These are phyloP conservation scores for Bipolaris victoriae DNA, from an alignment of 2,329 filamentous ascomycete species.

Conservation along the genomic window DNA sequence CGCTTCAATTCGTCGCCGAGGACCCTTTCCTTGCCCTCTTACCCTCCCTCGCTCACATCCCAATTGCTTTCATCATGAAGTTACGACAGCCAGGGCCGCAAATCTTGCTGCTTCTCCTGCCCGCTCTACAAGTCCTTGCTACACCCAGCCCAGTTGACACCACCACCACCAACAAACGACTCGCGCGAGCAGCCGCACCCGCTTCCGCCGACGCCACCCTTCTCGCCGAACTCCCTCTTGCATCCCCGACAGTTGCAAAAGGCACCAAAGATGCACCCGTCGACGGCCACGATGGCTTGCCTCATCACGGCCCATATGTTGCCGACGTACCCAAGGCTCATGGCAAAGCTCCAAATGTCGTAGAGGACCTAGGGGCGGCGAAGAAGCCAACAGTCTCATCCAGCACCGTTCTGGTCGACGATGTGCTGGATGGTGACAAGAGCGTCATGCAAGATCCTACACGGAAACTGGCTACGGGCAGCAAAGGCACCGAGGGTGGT, in stretches of 20 bases:
- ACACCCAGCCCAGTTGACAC: slow-evolving; percentile 50
- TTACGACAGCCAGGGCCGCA: slow-evolving; percentile 61
- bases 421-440: slow-evolving; percentile 63
- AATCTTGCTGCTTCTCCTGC: slow-evolving; percentile 58
- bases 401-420: slow-evolving; percentile 40
- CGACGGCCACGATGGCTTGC: slow-evolving; percentile 91
- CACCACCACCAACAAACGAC: slow-evolving; percentile 26
- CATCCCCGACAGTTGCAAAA: slow-evolving; percentile 36
- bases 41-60: slow-evolving; percentile 16
- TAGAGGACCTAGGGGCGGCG: slow-evolving; percentile 48
- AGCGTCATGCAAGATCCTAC: slow-evolving; percentile 94
- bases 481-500: slow-evolving; percentile 87
- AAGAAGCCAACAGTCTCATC: slow-evolving; percentile 33
- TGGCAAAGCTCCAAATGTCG: slow-evolving; percentile 41
- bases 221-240: slow-evolving; percentile 28
- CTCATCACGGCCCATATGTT: slow-evolving; percentile 83
- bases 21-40: background rate
- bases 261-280: slow-evolving; percentile 84
- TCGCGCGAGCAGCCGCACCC: slow-evolving; percentile 41
- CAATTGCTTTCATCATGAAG: slow-evolving; percentile 60
- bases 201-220: slow-evolving; percentile 30
- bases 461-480: slow-evolving; percentile 76
- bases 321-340: slow-evolving; percentile 53
- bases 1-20: slow-evolving; percentile 8
- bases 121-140: slow-evolving; percentile 65